phyloP scores from a whole-genome alignment of 352 stramenopile species.

The Paralagenidium karlingii region DNA sequence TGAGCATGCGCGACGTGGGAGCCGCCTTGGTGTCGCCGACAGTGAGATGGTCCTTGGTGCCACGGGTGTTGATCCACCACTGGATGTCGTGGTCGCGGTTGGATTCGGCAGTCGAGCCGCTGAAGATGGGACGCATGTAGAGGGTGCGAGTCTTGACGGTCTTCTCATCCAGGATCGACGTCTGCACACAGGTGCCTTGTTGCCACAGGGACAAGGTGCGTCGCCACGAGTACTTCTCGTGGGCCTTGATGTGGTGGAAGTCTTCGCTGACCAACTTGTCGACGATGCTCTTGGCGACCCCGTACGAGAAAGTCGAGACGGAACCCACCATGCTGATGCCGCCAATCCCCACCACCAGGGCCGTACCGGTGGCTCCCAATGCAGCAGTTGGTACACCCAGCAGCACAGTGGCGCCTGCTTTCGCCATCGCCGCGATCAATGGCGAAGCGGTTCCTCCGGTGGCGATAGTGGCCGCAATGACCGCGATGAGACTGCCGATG shows the following conservation, averaged over 20 bases:
- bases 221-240: constrained; percentile 25
- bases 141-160: constrained; percentile 22
- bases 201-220: constrained; percentile 35
- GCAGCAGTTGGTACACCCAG: too few species aligned
- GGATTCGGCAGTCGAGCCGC: constrained; percentile 19
- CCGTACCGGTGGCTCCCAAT: neutral
- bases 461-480: constrained; percentile 5
- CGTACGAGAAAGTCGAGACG: neutral
- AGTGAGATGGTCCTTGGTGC: constrained; percentile 14
- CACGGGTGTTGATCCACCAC: constrained; percentile 33
- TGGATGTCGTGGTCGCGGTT: constrained; percentile 32
- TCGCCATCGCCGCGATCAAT: too few species aligned
- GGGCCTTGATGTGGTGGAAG: constrained; percentile 16
- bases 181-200: constrained; percentile 25
- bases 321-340: neutral
- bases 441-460: constrained; percentile 5
- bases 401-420: too few species aligned
- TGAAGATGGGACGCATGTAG: constrained; percentile 47
- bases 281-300: neutral
- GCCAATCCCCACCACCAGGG: neutral
- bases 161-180: constrained; percentile 17
- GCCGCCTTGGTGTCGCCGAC: too few species aligned
- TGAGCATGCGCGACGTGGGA: too few species aligned
- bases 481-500: constrained; percentile 10
- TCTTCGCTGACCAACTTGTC: constrained; percentile 14